Base-by-base conservation (phyloP, 176 grass and related monocot species). In the Echinochloa phyllopogon region DNA sequence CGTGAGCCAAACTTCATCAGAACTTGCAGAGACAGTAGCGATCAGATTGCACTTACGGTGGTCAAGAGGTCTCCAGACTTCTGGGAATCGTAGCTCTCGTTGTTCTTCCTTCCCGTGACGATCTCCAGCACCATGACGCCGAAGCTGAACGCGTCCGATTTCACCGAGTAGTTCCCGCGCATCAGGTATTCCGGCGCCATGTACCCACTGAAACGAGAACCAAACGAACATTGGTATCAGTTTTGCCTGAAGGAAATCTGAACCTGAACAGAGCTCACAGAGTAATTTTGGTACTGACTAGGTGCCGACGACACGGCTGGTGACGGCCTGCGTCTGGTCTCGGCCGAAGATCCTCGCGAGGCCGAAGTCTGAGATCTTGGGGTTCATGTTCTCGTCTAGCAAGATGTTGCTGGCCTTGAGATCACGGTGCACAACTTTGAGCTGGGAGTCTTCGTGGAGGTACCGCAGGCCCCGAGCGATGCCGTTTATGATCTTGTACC, bases 361-460 rank as follows among this genome's bases (percentile, higher is more conserved):
- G 13, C 94, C 91, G 4, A 96, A 93, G 47, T 96, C 94, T 0
- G 91, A 86, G 5, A 96, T 96, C 74, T 96, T 96, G 2, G 94
- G 91, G 45, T 78, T 91, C 83, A 91, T 89, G 38, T 83, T 38
- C 1, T 10, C 11, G 42, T 89, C 87, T 0, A 89, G 52, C 7
- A 89, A 23, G 3, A 89, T 20, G 71, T 89, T 89, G 82, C 87
- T 81, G 16, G 85, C 60, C 39, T 87, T 87, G 69, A 87, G 85
- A 9, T 87, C 85, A 6, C 85, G 85, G 10, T 96, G 94, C 18
- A 96, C 79, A 7, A 96, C 88, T 39, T 47, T 91, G 40, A 93
- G 60, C 42, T 84, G 87, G 0, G 91, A 96, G 53, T 96, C 94
- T 53, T 96, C 90, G 1, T 93, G 94, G n/a, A 96, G 88, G 51